Evolutionary conservation across 1,284 basidiomycete species (phyloP).

Genomic region (Mycosarcoma mackinlayi): DNA sequence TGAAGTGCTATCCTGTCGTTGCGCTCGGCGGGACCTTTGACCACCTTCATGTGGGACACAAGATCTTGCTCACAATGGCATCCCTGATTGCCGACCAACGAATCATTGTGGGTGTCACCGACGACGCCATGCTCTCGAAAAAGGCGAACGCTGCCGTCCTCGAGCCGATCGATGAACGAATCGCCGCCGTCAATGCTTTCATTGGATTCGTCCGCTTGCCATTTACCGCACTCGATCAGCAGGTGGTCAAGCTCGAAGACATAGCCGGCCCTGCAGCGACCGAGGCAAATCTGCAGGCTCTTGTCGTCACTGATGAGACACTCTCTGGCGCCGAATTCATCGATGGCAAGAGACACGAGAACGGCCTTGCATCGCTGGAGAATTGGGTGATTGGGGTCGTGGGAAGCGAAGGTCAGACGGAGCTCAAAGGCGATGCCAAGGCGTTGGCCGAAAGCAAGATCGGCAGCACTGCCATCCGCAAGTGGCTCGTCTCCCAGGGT

Average conservation of each 20-base stretch:
- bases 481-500: slow-evolving; percentile 50
- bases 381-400: slow-evolving; percentile 61
- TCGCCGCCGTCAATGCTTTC: slow-evolving; percentile 57
- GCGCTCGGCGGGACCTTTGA: slow-evolving; percentile 88
- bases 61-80: slow-evolving; percentile 92
- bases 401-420: slow-evolving; percentile 54
- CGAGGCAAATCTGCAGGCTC: slow-evolving; percentile 52
- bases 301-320: slow-evolving; percentile 66
- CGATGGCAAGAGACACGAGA: slow-evolving; percentile 50
- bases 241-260: slow-evolving; percentile 58
- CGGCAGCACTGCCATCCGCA: slow-evolving; percentile 64
- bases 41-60: slow-evolving; percentile 96
- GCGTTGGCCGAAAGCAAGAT: slow-evolving; percentile 61
- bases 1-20: slow-evolving; percentile 35
- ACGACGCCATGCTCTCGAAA: slow-evolving; percentile 78
- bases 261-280: slow-evolving; percentile 64
- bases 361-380: slow-evolving; percentile 40
- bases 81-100: slow-evolving; percentile 82
- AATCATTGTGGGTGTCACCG: slow-evolving; percentile 87
- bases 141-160: slow-evolving; percentile 81
- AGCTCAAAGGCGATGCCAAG: slow-evolving; percentile 56
- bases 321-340: slow-evolving; percentile 58
- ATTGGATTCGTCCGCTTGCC: slow-evolving; percentile 44
- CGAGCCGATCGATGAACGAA: slow-evolving; percentile 73
- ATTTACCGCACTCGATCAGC: slow-evolving; percentile 35